phyloP scores from a whole-genome alignment of 305 asterid species.

The Fraxinus angustifolia region DNA sequence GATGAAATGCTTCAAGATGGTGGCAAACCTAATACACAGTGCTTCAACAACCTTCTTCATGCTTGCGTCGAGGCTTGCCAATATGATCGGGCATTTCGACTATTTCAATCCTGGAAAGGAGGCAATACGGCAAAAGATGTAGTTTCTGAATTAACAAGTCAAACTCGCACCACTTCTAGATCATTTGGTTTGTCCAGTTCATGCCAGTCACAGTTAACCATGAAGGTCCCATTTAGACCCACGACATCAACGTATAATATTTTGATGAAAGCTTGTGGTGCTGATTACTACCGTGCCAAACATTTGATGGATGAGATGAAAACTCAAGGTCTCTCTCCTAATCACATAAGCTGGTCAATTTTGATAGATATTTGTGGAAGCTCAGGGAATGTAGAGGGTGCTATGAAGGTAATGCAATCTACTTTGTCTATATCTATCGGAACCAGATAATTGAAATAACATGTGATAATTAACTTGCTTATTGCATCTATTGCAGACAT shows the following conservation, averaged over 20 bases:
- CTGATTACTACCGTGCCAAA: constrained; percentile 75
- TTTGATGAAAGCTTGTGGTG: constrained; percentile 91
- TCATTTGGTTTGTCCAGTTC: constrained; percentile 16
- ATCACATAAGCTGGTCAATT: constrained; percentile 86
- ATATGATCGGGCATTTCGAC: constrained; percentile 86
- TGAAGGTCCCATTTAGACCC: constrained; percentile 66
- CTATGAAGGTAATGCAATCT: constrained; percentile 54
- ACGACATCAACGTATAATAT: constrained; percentile 79
- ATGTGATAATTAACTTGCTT: constrained; percentile 21
- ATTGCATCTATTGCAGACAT: constrained; percentile 13
- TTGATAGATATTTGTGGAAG: constrained; percentile 73
- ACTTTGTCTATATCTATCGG: constrained; percentile 15
- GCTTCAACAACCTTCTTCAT: constrained; percentile 86
- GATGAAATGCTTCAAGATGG: constrained; percentile 89
- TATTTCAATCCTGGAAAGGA: constrained; percentile 76
- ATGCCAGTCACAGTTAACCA: constrained; percentile 34
- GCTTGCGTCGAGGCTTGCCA: constrained; percentile 86
- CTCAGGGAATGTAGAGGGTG: constrained; percentile 56
- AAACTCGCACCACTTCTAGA: constrained; percentile 23
- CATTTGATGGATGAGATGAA: constrained; percentile 89
- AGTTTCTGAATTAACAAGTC: constrained; percentile 20
- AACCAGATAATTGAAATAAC: constrained; percentile 3
- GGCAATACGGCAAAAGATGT: constrained; percentile 19
- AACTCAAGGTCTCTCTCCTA: constrained; percentile 69
- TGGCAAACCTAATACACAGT: constrained; percentile 66